These are phyloP conservation scores for Neurospora sp. DNA, from an alignment of 495 filamentous ascomycete genomes.

Conservation along the genomic window DNA sequence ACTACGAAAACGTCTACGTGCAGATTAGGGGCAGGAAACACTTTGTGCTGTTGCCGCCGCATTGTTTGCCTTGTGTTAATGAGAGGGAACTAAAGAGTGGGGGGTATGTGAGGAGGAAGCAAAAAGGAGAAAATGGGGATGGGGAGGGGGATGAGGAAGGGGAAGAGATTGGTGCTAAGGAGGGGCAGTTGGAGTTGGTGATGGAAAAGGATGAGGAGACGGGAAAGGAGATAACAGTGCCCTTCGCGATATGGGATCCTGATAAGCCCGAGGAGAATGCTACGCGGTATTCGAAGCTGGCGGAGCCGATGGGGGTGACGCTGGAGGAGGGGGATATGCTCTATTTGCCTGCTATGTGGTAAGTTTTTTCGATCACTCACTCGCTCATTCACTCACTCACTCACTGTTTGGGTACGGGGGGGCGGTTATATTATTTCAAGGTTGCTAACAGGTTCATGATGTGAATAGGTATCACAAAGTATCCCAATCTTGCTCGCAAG, in stretches of 20 bases:
- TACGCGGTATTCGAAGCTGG: slow-evolving; percentile 46
- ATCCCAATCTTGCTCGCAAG: slow-evolving; percentile 49
- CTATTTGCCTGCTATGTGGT: slow-evolving; percentile 72
- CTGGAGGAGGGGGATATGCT: slow-evolving; percentile 65
- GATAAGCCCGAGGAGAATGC: slow-evolving; percentile 38
- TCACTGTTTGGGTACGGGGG: too few relatives aligned
- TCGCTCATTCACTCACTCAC: too few relatives aligned
- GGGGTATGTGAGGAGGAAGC: slow-evolving; percentile 30
- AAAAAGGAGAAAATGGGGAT: slow-evolving; percentile 11
- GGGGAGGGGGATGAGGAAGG: neutral
- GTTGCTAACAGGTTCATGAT: neutral
- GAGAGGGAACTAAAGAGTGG: slow-evolving; percentile 43
- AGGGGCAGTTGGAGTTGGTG: slow-evolving; percentile 22
- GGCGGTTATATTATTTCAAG: too few relatives aligned
- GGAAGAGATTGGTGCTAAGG: too few relatives aligned
- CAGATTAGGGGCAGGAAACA: slow-evolving; percentile 59
- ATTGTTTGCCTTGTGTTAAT: slow-evolving; percentile 51
- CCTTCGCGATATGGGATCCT: slow-evolving; percentile 64
- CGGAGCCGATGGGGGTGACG: slow-evolving; percentile 47
- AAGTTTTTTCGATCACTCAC: slow-evolving; percentile 12
- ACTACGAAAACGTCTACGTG: slow-evolving; percentile 75
- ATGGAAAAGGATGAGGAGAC: slow-evolving; percentile 28
- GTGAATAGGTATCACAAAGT: slow-evolving; percentile 51
- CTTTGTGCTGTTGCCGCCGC: slow-evolving; percentile 59
- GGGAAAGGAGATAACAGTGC: slow-evolving; percentile 32